These are phyloP conservation scores for Erysimum cheiranthoides DNA, from an alignment of 345 rosid species.

Conservation along the genomic window DNA sequence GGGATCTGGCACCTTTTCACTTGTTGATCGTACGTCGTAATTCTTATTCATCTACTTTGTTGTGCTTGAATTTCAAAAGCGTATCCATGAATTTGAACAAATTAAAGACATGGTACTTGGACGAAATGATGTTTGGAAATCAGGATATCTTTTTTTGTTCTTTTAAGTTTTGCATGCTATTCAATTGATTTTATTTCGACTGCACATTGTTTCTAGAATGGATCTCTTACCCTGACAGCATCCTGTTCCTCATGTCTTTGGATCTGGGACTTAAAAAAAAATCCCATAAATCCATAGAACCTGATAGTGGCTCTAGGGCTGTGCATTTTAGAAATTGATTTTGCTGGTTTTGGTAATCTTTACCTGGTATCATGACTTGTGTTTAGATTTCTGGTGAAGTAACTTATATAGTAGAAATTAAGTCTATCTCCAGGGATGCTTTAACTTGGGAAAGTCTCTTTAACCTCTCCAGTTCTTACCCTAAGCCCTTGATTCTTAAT, in stretches of 20 bases:
- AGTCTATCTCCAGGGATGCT: constrained; percentile 24
- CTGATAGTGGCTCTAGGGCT: constrained; percentile 18
- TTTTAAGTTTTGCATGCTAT: constrained; percentile 6
- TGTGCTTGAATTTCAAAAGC: constrained; percentile 1
- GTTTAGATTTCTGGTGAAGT: constrained; percentile 31
- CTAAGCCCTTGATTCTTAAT: constrained; percentile 19
- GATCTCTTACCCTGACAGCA: constrained; percentile 4
- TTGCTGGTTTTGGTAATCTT: constrained; percentile 13
- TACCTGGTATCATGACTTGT: constrained; percentile 23
- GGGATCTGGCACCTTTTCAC: constrained; percentile 91
- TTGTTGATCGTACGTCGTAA: constrained; percentile 69
- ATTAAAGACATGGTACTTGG: constrained; percentile 12
- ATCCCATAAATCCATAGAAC: constrained; percentile 22
- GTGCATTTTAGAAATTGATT: constrained; percentile 6
- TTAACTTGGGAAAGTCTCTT: constrained; percentile 12
- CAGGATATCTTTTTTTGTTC: neutral
- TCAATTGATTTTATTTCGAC: neutral
- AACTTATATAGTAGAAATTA: constrained; percentile 29
- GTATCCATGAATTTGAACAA: neutral
- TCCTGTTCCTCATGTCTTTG: constrained; percentile 21
- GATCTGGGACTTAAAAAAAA: constrained; percentile 13
- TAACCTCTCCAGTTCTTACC: constrained; percentile 29
- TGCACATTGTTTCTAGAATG: constrained; percentile 18
- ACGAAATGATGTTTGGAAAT: constrained; percentile 13
- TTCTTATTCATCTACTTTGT: constrained; percentile 23